A percentile compares a stretch with the other conserved stretches of the same genome.
These are phyloP conservation scores for Alternaria novae-zelandiae DNA, from an alignment of 2,329 filamentous ascomycete species.

Conservation along the genomic window DNA sequence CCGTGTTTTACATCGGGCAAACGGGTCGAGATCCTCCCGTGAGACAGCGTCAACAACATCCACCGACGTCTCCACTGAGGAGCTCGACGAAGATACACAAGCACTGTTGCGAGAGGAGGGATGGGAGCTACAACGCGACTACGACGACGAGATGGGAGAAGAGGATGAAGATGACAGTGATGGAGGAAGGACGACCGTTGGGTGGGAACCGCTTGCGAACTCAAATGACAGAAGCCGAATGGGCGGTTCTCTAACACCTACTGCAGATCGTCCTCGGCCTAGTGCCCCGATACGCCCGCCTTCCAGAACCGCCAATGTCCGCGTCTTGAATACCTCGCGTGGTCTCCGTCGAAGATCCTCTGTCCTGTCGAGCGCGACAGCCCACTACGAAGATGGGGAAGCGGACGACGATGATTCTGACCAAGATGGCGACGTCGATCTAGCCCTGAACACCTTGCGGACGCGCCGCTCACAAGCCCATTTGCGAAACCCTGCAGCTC, in stretches of 20 bases:
- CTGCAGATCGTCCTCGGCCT: conserved; percentile 53
- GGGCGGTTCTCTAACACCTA: conserved; percentile 56
- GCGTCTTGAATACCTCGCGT: conserved; percentile 44
- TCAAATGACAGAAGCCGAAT: conserved; percentile 54
- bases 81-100: conserved; percentile 50
- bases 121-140: conserved; percentile 49
- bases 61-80: conserved; percentile 44
- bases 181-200: conserved; percentile 53
- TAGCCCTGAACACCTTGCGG: conserved; percentile 45
- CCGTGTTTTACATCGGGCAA: conserved; percentile 41
- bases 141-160: conserved; percentile 49
- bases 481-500: conserved; percentile 37
- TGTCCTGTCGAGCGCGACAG: conserved; percentile 42
- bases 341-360: conserved; percentile 49
- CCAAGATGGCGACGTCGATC: conserved; percentile 46
- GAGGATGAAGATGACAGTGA: conserved; percentile 50
- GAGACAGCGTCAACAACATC: conserved; percentile 43
- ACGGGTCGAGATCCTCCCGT: conserved; percentile 40
- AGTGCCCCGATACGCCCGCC: conserved; percentile 49
- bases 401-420: conserved; percentile 53
- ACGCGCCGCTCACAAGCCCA: conserved; percentile 44
- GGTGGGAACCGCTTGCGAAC: conserved; percentile 54
- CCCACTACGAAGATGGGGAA: conserved; percentile 50
- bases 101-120: conserved; percentile 44
- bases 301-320: conserved; percentile 44